Base-by-base conservation (phyloP, 2,329 filamentous ascomycete genomes). In the Diaporthe sp. region DNA sequence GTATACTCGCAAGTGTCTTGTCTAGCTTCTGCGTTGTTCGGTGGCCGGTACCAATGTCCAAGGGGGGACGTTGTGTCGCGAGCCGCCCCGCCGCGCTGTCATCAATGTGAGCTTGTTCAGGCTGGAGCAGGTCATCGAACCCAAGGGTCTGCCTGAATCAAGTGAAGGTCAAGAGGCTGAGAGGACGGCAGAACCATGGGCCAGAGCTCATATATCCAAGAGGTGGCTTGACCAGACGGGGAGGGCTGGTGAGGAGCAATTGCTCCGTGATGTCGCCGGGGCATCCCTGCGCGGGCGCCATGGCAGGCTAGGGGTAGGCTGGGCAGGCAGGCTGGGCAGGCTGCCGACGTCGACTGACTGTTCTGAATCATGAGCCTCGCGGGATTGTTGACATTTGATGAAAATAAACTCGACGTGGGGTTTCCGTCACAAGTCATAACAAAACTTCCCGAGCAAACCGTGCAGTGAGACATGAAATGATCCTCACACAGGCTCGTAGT, bases 21-120 rank as follows among this genome's bases (percentile, higher is more conserved):
- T 53, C 63, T 68, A 68, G 63, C 63, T n/a, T 68, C 47, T 68
- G 63, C 32, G 63, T 68, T 68, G 63, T 51, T 37, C 63, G 32
- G 15, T 27, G n/a, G 15, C 63, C n/a, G 63, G 32, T 27, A 30
- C 63, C 47, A 27, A 22, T 3, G 13, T 68, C 32, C 63, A 68
- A 68, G 63, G 63, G 17, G 63, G 32, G 22, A 51, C 63, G 63
- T 51, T 50, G 61, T 50, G 59, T 35, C 19, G 59, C 59, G 39
- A 65, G 42, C 42, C 61, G 44, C 42, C 42, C 27, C 39, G 27
- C 59, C 59, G 59, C 59, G 42, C 44, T 66, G 63, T 53, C 27
- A 25, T 51, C 13, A 37, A 35, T 27, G 22, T 15, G 63, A 66
- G 63, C 63, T 51, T 66, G 63, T 51, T 51, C 44, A 37, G n/a